Base-by-base conservation (phyloP, 106 monocot species). In the Allium cepa region DNA sequence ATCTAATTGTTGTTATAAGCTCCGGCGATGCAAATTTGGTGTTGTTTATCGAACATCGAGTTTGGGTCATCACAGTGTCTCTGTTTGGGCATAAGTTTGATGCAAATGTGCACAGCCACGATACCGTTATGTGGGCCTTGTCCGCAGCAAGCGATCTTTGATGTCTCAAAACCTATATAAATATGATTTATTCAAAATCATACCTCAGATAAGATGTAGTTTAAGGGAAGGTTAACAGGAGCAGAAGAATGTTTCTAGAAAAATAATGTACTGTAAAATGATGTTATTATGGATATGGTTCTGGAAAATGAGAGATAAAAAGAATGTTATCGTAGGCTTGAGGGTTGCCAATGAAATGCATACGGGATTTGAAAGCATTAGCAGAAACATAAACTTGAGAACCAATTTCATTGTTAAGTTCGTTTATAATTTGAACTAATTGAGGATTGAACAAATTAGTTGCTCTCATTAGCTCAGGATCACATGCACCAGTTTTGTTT, bases 51-150 rank as follows among this genome's bases (percentile, higher is more conserved):
- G n/a, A n/a, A n/a, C n/a, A n/a, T n/a, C n/a, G n/a, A n/a, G n/a
- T n/a, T n/a, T n/a, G n/a, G n/a, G n/a, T n/a, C n/a, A n/a, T n/a
- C n/a, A n/a, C n/a, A n/a, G n/a, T 6, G 47, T 81, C 55, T 6
- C 95, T 64, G 67, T 88, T 70, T 1, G 81, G 55, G 71, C 94
- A 95, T 7, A 95, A 59, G 75, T 88, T 91, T 2, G 94, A 91
- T 2, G 66, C 73, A 8, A 16, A 0, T 0, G 80, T 96, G 76
- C 95, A 96, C 14, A 91, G 78, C 7, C 95, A n/a, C 91, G 14
- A 96, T 7, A 45, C 95, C 95, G 56, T 96, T 96, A 76, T 79
- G 86, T 2, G 85, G 91, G 3, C 95, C 95, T 58, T 91, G 88
- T 8, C 91, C 91, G 14, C 91, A 96, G 62, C 95, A 91, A 3